Evolutionary conservation across 805 yeast species (phyloP).

Genomic region (Myxozyma udenii): DNA sequence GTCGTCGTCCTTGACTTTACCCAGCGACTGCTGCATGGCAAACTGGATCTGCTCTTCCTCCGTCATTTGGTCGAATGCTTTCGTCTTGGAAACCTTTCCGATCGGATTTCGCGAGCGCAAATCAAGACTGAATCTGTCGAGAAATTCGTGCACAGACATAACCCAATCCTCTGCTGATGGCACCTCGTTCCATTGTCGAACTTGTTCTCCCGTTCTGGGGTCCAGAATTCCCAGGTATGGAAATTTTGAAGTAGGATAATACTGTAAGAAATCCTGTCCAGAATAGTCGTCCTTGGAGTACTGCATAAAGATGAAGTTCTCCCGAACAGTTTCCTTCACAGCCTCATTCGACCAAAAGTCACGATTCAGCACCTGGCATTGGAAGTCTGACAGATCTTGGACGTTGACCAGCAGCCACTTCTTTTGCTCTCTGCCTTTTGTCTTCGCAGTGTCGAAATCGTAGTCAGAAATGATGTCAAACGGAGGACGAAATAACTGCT

Average conservation of each 20-base stretch:
- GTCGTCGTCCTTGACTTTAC: conserved; percentile 30
- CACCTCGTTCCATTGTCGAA: conserved; percentile 61
- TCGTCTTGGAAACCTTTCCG: conserved; percentile 44
- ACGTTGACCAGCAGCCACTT: conserved; percentile 87
- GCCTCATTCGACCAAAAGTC: conserved; percentile 81
- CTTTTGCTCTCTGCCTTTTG: conserved; percentile 56
- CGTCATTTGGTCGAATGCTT: conserved; percentile 57
- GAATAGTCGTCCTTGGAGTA: conserved; percentile 73
- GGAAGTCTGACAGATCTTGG: conserved; percentile 80
- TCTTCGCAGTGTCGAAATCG: conserved; percentile 71
- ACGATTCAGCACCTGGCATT: conserved; percentile 84
- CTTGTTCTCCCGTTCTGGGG: conserved; percentile 92
- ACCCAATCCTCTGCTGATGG: conserved; percentile 28
- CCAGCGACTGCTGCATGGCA: conserved; percentile 68
- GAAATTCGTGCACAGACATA: conserved; percentile 55
- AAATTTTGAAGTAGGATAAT: conserved; percentile 62
- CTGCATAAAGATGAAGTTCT: conserved; percentile 78
- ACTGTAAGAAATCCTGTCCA: conserved; percentile 67
- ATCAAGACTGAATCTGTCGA: conserved; percentile 60
- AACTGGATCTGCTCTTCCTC: conserved; percentile 82
- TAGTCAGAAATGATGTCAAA: conserved; percentile 75
- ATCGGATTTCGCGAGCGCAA: conserved; percentile 64
- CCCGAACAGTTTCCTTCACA: conserved; percentile 61
- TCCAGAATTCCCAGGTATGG: conserved; percentile 93
- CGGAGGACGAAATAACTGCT: conserved; percentile 86